Conservation (phyloP, 1,284 basidiomycete genomes). For the Takashimella tepidaria region DNA sequence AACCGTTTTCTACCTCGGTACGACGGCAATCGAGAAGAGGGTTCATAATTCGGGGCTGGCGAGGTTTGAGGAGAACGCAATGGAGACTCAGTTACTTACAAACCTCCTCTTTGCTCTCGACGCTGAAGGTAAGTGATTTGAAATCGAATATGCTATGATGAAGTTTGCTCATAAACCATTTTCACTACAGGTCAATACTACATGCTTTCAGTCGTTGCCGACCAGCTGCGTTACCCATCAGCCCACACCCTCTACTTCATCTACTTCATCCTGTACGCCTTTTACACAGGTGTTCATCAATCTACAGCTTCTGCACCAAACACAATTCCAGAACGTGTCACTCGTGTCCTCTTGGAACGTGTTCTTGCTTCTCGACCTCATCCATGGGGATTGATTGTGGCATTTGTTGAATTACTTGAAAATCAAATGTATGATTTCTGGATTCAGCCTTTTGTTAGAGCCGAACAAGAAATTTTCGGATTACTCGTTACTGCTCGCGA, state of each 20-base stretch:
- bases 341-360: conserved; percentile 85
- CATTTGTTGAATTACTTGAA: conserved; percentile 70
- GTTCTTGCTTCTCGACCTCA: conserved; percentile 91
- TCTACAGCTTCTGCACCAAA: conserved; percentile 14
- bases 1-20: conserved; percentile 89
- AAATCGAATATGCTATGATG: too few relatives aligned
- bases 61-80: conserved; percentile 71
- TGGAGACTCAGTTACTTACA: conserved; percentile 73
- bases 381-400: conserved; percentile 92
- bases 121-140: conserved; percentile 79
- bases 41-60: conserved; percentile 71
- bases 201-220: conserved; percentile 78
- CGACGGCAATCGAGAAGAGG: conserved; percentile 75
- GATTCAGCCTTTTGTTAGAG: conserved; percentile 45
- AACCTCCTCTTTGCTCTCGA: conserved; percentile 79
- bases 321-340: conserved; percentile 80
- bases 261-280: conserved; percentile 78
- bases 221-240: conserved; percentile 92
- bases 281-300: conserved; percentile 45
- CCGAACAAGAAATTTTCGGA: conserved; percentile 42
- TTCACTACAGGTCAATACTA: conserved; percentile 87
- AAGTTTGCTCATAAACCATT: not conserved
- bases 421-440: conserved; percentile 46
- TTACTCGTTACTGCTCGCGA: conserved; percentile 33
- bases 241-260: conserved; percentile 98